Base-by-base conservation (phyloP, 140 eudicot genomes). In the Anethum foeniculum region DNA sequence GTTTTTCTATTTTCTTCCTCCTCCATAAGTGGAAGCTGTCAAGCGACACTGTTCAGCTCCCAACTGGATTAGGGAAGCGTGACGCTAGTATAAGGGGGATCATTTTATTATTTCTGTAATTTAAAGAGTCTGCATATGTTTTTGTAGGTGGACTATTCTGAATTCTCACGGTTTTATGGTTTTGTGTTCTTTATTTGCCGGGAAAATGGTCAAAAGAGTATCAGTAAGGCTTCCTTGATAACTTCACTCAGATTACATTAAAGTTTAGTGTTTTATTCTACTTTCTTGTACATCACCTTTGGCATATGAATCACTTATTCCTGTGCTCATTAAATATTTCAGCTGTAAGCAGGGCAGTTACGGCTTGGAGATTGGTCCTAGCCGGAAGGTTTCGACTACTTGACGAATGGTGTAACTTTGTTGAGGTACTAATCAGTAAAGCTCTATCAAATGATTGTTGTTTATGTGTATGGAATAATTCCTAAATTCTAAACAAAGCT, bases 341-440 rank as follows among this genome's bases (percentile, higher is more conserved):
- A 95, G 99, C 98, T 86, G 97, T 93, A 76, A 89, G 90, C 92
- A 88, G 89, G 87, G 99, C 98, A 76, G 83, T 91, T 49, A 89
- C 84, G 87, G 97, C 92, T 71, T 95, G 99, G 99, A 93, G 85
- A 77, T 77, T 93, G 81, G 96, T 93, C 47, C 86, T 95, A 65
- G 87, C 91, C 6, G 99, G 99, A 82, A 88, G 99, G 87, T 95
- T 95, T 76, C 95, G 97, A 77, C 88, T 95, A 80, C 97, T 95
- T 43, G 88, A 89, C 83, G 93, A 90, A 80, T 95, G 99, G 99
- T 95, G 99, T 84, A 86, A 87, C 86, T 95, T 95, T 41, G 89
- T 95, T 74, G 97, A 90, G 99, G 99, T 95, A 78, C 41, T 69
- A 52, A 30, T 77, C 81, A 76, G 56, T 36, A 25, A 73, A 21